These are phyloP conservation scores for Atalantia buxifolia DNA, from an alignment of 345 rosid genomes.

Conservation along the genomic window DNA sequence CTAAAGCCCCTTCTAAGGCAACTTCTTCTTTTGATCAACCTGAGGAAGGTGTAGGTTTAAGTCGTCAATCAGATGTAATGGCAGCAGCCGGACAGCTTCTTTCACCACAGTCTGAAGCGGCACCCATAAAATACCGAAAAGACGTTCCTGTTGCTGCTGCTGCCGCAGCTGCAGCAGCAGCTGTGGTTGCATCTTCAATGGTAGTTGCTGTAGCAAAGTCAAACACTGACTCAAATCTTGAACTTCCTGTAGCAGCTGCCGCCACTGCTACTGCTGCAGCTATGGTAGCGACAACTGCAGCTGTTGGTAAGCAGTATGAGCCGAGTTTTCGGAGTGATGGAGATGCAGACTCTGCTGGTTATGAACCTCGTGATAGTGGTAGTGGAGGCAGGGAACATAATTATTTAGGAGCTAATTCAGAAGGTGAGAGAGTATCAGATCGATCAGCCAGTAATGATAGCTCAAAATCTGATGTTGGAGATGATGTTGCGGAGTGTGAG, in stretches of 20 bases:
- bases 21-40: constrained; percentile 23
- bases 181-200: constrained; percentile 95
- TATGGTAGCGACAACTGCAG: constrained; percentile 80
- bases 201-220: constrained; percentile 88
- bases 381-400: constrained; percentile 40
- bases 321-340: constrained; percentile 46
- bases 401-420: constrained; percentile 36
- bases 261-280: constrained; percentile 98
- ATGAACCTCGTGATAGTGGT: constrained; percentile 46
- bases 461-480: constrained; percentile 61
- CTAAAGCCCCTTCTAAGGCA: constrained; percentile 34
- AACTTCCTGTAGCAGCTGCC: constrained; percentile 89
- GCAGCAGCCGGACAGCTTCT: constrained; percentile 35
- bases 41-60: constrained; percentile 34
- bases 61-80: constrained; percentile 27
- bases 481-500: constrained; percentile 88
- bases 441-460: constrained; percentile 59
- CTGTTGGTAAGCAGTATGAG: constrained; percentile 63
- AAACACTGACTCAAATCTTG: constrained; percentile 52
- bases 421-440: constrained; percentile 62
- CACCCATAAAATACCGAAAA: constrained; percentile 41
- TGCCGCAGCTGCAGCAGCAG: constrained; percentile 84
- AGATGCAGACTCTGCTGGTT: constrained; percentile 48
- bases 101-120: constrained; percentile 43
- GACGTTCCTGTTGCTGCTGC: constrained; percentile 84